Conservation (phyloP, 257 asterid species). For the Mentha longifolia region DNA sequence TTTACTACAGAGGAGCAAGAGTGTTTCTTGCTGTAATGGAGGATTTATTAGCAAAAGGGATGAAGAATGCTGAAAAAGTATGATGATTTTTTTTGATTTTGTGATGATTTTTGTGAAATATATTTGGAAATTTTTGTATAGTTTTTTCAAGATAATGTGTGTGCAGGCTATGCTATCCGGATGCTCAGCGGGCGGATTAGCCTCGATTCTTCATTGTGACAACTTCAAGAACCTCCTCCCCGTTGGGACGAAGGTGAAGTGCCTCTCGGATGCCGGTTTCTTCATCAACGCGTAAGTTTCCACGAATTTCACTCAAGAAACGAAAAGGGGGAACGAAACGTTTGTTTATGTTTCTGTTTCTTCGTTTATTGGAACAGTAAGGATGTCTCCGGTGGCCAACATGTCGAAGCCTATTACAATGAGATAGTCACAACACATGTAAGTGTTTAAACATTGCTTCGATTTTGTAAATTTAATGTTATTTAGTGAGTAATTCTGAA, state of each 20-base stretch:
- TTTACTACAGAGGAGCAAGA: slow-evolving; percentile 58
- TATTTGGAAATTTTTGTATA: not conserved
- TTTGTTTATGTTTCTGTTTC: not conserved
- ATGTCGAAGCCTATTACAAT: slow-evolving; percentile 55
- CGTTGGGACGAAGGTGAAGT: slow-evolving; percentile 63
- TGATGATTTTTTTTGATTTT: not conserved
- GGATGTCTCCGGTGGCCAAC: slow-evolving; percentile 64
- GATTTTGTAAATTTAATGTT: too few species aligned
- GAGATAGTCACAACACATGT: slow-evolving; percentile 78
- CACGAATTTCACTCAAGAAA: not conserved
- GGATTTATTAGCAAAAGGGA: slow-evolving; percentile 50
- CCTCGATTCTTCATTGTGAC: slow-evolving; percentile 80
- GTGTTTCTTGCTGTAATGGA: slow-evolving; percentile 51
- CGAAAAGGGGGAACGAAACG: not conserved
- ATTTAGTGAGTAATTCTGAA: too few species aligned
- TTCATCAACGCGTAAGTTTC: slow-evolving; percentile 68
- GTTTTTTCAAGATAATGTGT: not conserved
- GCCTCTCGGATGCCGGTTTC: slow-evolving; percentile 86
- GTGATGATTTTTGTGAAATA: not conserved
- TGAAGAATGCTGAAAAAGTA: slow-evolving; percentile 56
- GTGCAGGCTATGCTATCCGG: slow-evolving; percentile 81
- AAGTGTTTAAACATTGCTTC: slow-evolving; percentile 10
- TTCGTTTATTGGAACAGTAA: slow-evolving; percentile 48
- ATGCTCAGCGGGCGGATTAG: slow-evolving; percentile 90
- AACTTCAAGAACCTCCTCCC: slow-evolving; percentile 66